Evolutionary conservation across 345 rosid genomes (phyloP).

Genomic region (Lenwebbia sp.): DNA sequence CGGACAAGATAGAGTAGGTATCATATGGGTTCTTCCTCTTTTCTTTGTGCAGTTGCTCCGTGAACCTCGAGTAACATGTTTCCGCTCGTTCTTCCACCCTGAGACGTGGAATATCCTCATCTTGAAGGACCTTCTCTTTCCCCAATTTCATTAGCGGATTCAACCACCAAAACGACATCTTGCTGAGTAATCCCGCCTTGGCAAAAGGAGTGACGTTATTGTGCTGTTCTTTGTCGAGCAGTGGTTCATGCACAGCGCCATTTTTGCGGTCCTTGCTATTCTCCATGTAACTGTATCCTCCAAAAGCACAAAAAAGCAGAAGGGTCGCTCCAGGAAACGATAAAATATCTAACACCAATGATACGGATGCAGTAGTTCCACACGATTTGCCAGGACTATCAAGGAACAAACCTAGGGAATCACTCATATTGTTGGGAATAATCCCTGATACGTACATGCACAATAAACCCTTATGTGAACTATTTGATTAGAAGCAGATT

Average conservation of each 20-base stretch:
- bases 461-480: neutral
- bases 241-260: conserved; percentile 15
- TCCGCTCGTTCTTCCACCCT: conserved; percentile 18
- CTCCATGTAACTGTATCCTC: neutral
- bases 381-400: neutral
- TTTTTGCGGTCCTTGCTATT: neutral
- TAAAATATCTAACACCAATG: conserved; percentile 14
- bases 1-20: conserved; percentile 12
- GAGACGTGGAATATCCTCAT: conserved; percentile 32
- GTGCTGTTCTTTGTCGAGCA: conserved; percentile 11
- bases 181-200: conserved; percentile 27
- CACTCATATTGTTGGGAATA: neutral
- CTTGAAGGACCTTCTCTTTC: conserved; percentile 19
- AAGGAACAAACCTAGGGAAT: neutral
- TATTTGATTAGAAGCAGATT: neutral
- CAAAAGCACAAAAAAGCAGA: conserved; percentile 7
- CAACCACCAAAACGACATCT: conserved; percentile 48
- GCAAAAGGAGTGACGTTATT: conserved; percentile 26
- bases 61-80: conserved; percentile 27
- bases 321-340: conserved; percentile 28
- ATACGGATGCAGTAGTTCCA: neutral
- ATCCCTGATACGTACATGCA: neutral
- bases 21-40: conserved; percentile 12
- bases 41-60: conserved; percentile 7
- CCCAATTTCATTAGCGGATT: conserved; percentile 45